These are phyloP conservation scores for Eragrostis curvula DNA, from an alignment of 176 grass and related monocot species.

Conservation along the genomic window DNA sequence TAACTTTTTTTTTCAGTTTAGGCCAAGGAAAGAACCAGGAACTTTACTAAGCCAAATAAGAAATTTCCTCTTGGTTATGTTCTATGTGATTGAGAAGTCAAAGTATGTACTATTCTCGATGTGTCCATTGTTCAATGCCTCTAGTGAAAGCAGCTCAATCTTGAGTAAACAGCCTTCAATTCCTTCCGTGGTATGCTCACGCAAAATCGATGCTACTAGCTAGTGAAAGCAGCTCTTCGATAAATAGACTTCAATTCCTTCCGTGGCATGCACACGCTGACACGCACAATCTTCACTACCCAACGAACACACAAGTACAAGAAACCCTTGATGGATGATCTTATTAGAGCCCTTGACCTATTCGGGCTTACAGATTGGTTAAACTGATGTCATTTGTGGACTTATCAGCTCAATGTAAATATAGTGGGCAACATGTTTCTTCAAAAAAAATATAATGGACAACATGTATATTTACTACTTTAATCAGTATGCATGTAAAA, in stretches of 20 bases:
- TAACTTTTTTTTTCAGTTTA: too few relatives aligned
- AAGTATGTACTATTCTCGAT: neutral
- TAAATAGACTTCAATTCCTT: slow-evolving; percentile 3
- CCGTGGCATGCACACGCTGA: neutral
- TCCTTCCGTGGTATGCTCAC: neutral
- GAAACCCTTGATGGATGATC: neutral
- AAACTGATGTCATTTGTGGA: neutral
- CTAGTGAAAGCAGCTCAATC: neutral
- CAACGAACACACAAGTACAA: neutral
- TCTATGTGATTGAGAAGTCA: neutral
- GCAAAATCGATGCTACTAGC: neutral
- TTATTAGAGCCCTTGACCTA: neutral
- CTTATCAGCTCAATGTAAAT: neutral
- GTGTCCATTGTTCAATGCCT: neutral
- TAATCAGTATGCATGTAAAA: too few relatives aligned
- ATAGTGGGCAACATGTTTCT: too few relatives aligned
- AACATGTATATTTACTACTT: too few relatives aligned
- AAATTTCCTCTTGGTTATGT: neutral
- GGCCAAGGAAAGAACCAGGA: too few relatives aligned
- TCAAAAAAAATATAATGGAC: too few relatives aligned
- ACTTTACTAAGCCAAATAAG: too few relatives aligned
- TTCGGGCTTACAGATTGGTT: neutral
- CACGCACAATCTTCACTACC: neutral
- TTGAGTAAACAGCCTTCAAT: neutral
- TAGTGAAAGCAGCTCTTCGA: neutral